Conservation (phyloP, 2,329 filamentous ascomycete genomes). For the Esteya vermicola region DNA sequence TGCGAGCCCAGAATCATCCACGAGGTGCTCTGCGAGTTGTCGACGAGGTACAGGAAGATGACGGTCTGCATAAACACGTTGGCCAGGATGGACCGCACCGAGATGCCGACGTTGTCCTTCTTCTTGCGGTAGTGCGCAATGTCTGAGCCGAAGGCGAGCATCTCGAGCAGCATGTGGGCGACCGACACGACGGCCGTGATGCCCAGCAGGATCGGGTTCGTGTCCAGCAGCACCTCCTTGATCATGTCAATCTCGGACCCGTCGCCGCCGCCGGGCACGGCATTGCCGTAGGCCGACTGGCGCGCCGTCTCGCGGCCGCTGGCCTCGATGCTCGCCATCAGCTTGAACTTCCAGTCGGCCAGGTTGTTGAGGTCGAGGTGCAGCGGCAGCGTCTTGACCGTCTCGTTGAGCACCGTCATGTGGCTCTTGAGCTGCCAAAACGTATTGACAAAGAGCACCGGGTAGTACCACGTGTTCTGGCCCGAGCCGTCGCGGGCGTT, state of each 20-base stretch:
- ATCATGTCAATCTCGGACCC: conserved; percentile 93
- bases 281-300: conserved; percentile 60
- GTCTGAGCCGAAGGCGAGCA: conserved; percentile 91
- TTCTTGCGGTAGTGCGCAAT: conserved; percentile 98
- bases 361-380: conserved; percentile 75
- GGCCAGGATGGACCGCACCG: conserved; percentile 85
- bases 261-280: conserved; percentile 65
- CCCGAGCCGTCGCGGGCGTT: conserved; percentile 73
- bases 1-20: conserved; percentile 98
- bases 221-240: conserved; percentile 89
- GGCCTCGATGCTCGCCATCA: conserved; percentile 73
- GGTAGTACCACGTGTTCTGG: conserved; percentile 85
- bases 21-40: conserved; percentile 94
- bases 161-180: conserved; percentile 89
- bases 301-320: conserved; percentile 72
- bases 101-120: conserved; percentile 97
- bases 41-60: conserved; percentile 92
- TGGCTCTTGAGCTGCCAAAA: conserved; percentile 93
- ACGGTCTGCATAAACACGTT: conserved; percentile 96
- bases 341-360: conserved; percentile 76
- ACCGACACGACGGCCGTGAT: conserved; percentile 77
- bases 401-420: conserved; percentile 85
- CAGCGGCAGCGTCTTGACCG: conserved; percentile 66
- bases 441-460: conserved; percentile 81
- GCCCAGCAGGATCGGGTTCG: conserved; percentile 77